A percentile compares a stretch with the other conserved stretches of the same genome.
These are phyloP conservation scores for Alternaria incomplexa DNA, from an alignment of 2,329 filamentous ascomycete species.

Conservation along the genomic window DNA sequence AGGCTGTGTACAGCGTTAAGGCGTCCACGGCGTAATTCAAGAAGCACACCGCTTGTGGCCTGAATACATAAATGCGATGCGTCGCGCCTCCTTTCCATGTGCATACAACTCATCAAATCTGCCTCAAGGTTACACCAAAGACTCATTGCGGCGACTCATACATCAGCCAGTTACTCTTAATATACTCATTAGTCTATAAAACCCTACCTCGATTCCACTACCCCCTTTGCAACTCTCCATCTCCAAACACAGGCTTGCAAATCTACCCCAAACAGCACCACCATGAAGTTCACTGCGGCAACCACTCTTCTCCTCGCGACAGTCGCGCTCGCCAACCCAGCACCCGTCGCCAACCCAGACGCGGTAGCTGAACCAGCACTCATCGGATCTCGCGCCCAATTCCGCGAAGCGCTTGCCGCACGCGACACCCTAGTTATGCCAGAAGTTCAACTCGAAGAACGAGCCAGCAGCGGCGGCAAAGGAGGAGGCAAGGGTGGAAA, in stretches of 20 bases:
- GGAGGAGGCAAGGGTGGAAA: conserved; percentile 7
- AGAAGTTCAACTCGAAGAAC: conserved; percentile 26
- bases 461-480: conserved; percentile 1
- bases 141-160: not conserved
- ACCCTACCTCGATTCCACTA: not conserved
- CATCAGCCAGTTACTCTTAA: not conserved
- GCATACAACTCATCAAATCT: not conserved
- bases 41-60: not conserved
- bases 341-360: conserved; percentile 26
- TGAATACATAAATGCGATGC: not conserved
- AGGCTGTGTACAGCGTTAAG: conserved; percentile 10
- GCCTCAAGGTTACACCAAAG: not conserved
- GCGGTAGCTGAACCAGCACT: conserved; percentile 4
- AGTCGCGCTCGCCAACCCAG: conserved; percentile 36
- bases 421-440: conserved; percentile 17
- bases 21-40: not conserved
- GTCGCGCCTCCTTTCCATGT: not conserved
- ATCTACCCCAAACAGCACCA: conserved; percentile 1
- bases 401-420: conserved; percentile 9
- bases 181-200: not conserved
- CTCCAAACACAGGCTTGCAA: not conserved
- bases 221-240: not conserved
- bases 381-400: conserved; percentile 9
- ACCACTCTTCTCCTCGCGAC: conserved; percentile 32
- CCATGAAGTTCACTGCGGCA: conserved; percentile 35